Evolutionary conservation across 2,329 filamentous ascomycete genomes (phyloP).

Genomic region (Pseudogymnoascus sp.): DNA sequence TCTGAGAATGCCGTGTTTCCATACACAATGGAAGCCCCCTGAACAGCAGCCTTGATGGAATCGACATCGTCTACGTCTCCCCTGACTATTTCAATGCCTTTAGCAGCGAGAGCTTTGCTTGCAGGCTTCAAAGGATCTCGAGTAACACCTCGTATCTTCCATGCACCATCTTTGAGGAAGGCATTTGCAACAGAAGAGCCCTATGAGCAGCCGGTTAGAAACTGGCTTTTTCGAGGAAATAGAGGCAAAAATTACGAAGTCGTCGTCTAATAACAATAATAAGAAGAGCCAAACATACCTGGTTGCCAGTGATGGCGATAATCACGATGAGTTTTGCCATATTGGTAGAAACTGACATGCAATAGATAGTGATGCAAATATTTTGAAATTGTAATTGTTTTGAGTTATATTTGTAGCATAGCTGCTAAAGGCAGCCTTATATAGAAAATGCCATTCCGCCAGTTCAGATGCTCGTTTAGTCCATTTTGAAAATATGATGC

Average conservation of each 20-base stretch:
- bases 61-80: slow-evolving; percentile 9
- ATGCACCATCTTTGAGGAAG: slow-evolving; percentile 39
- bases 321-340: slow-evolving; percentile 13
- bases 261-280: neutral
- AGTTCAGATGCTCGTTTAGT: neutral
- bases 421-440: neutral
- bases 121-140: slow-evolving; percentile 36
- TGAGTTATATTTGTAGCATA: neutral
- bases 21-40: neutral
- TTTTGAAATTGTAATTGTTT: neutral
- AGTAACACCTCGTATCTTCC: slow-evolving; percentile 40
- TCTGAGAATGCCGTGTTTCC: neutral
- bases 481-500: neutral
- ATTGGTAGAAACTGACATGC: neutral
- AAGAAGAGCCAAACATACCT: neutral
- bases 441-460: neutral
- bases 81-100: slow-evolving; percentile 38
- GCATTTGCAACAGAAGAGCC: slow-evolving; percentile 40
- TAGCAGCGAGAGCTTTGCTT: slow-evolving; percentile 32
- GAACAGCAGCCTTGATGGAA: neutral
- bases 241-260: neutral
- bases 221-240: neutral
- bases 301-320: slow-evolving; percentile 8
- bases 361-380: neutral
- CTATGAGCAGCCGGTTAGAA: slow-evolving; percentile 24